These are phyloP conservation scores for Funneliformis geosporum DNA, from an alignment of 192 early-diverging fungal genomes.

Conservation along the genomic window DNA sequence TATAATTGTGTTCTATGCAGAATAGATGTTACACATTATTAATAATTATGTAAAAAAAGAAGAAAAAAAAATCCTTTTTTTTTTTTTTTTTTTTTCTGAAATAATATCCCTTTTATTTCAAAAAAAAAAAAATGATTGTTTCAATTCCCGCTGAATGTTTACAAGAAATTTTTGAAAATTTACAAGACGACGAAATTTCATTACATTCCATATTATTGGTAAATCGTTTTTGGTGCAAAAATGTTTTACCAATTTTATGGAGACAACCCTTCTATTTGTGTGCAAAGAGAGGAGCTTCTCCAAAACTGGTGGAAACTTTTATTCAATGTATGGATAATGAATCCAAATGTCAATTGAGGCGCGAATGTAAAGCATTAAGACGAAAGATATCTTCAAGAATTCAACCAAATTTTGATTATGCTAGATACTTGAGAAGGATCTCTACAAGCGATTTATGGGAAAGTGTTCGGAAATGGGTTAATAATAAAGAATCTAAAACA, in stretches of 20 bases:
- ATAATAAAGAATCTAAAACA: not conserved
- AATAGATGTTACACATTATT: too few relatives aligned
- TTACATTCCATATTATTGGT: not conserved
- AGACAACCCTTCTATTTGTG: not conserved
- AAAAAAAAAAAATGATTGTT: not conserved
- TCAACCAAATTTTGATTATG: slow-evolving; percentile 1
- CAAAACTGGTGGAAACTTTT: slow-evolving; percentile 1
- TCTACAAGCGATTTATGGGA: slow-evolving; percentile 1
- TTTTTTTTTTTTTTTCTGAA: too few relatives aligned
- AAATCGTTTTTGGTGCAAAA: slow-evolving; percentile 11
- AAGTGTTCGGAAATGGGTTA: not conserved
- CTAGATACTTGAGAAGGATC: not conserved
- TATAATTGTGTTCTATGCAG: too few relatives aligned
- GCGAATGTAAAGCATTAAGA: not conserved
- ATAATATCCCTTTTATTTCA: not conserved
- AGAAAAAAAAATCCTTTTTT: too few relatives aligned
- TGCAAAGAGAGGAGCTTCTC: not conserved
- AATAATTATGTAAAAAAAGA: too few relatives aligned
- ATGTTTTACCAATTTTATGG: not conserved
- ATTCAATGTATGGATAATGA: slow-evolving; percentile 11
- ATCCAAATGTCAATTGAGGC: not conserved
- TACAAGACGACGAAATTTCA: slow-evolving; percentile 9
- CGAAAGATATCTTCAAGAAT: not conserved
- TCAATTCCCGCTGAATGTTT: slow-evolving; percentile 1
- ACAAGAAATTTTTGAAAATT: slow-evolving; percentile 14